Evolutionary conservation across 2,329 filamentous ascomycete genomes (phyloP), one percentile per base, ranked within the genome.

Genomic region (Tolypocladium ophioglossoides): DNA sequence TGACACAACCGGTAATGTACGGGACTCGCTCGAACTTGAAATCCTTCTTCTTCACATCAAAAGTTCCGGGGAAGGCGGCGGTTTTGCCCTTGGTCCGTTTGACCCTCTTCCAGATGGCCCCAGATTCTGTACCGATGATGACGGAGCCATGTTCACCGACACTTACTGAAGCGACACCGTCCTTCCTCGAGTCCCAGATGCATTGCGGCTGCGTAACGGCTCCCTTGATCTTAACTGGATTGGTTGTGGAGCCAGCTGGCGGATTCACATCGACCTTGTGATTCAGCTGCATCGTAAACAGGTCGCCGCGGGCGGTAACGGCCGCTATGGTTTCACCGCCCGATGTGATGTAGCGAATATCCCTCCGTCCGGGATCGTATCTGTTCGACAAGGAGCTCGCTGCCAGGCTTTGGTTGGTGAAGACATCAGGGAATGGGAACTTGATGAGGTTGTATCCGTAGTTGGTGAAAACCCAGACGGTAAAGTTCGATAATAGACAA

Each of bases 11-110:
- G 2, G 90, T 96, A 54, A 99, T 81, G 44, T 88, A 91, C 1
- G 94, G 87, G 10, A 99, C 84, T 55, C 94, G 85, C 63, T 92
- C 85, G 61, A 97, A 99, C 67, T 99, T 99, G 75, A 95, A 96
- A 65, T 96, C 91, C 61, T 95, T 95, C 14, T 82, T 80, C 62
- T 83, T 87, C 37, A 78, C 75, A 24, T 84, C 83, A 1, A 72
- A 69, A 2, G 69, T 69, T 4, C 72, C 74, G 14, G 72, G 52
- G 22, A 70, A 69, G 1, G 75, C 73, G 0, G 81, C 76, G 59
- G 86, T 84, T 63, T 95, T 95, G 51, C 87, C 84, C 59, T 92
- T 95, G 30, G 81, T 78, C 57, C 94, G 82, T 64, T 89, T 90
- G 52, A 94, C 84, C 55, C 92, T 86, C 61, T 85, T 85, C 92